phyloP scores from a whole-genome alignment of 306 rosid genomes.

The Pueraria montana region DNA sequence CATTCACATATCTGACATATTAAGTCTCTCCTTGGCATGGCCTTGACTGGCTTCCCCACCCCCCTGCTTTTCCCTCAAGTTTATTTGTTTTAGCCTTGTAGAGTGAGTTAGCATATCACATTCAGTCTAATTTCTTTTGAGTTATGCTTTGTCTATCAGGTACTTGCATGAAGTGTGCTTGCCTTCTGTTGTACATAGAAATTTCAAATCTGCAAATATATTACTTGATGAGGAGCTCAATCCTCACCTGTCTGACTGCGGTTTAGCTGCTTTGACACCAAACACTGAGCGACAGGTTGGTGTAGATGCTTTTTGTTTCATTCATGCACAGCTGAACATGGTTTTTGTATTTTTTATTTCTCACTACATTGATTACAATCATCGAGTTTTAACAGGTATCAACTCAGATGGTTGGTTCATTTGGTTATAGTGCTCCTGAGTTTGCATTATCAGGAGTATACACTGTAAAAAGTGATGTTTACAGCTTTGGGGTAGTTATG shows the following conservation, averaged over 20 bases:
- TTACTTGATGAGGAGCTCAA: conserved; percentile 94
- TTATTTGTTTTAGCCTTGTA: conserved; percentile 22
- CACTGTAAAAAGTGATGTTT: conserved; percentile 97
- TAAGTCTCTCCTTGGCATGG: conserved; percentile 1
- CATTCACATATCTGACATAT: conserved; percentile 33
- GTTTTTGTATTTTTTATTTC: conserved; percentile 5
- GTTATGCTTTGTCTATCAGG: conserved; percentile 61
- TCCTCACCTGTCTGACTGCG: conserved; percentile 92
- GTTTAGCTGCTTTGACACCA: conserved; percentile 87
- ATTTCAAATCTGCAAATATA: conserved; percentile 96
- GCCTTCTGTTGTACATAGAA: conserved; percentile 96
- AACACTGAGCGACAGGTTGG: conserved; percentile 88
- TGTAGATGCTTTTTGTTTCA: conserved; percentile 24
- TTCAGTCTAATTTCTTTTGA: conserved; percentile 22
- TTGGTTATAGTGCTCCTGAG: conserved; percentile 98
- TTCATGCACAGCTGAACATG: conserved; percentile 27
- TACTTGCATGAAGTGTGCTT: conserved; percentile 99
- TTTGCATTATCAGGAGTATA: conserved; percentile 92
- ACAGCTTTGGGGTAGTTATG: conserved; percentile 99
- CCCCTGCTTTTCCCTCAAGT: neutral
- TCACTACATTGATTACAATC: conserved; percentile 18
- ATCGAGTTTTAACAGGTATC: conserved; percentile 69
- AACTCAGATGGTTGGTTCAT: conserved; percentile 96
- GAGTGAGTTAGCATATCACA: conserved; percentile 22
- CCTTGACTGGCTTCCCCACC: neutral